Conservation (phyloP, 2,329 filamentous ascomycete species). For the Cladobotryum protrusum region DNA sequence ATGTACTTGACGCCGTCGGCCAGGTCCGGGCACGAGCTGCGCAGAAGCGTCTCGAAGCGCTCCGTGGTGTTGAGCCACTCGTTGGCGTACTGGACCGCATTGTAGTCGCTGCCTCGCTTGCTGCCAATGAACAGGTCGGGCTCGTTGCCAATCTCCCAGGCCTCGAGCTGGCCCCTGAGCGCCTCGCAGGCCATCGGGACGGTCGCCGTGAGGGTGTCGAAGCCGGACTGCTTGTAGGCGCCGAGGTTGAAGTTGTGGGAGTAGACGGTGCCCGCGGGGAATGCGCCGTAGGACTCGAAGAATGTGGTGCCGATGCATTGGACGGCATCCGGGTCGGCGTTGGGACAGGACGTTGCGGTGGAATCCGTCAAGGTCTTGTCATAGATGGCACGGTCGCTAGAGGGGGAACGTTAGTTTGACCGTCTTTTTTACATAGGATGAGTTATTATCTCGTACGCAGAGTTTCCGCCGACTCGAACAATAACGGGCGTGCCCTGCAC, state of each 20-base stretch:
- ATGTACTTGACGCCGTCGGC: conserved; percentile 12
- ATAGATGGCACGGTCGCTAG: conserved; percentile 19
- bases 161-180: conserved; percentile 16
- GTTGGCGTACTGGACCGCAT: conserved; percentile 11
- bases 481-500: conserved; percentile 14
- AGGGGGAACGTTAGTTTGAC: background rate
- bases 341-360: conserved; percentile 15
- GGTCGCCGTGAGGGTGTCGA: conserved; percentile 17
- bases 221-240: conserved; percentile 18
- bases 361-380: conserved; percentile 15
- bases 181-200: conserved; percentile 19
- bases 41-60: conserved; percentile 14
- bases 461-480: conserved; percentile 17
- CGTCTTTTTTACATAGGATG: too few species aligned
- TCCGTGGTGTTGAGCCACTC: conserved; percentile 17
- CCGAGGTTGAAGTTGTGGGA: conserved; percentile 20
- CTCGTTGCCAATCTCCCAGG: conserved; percentile 21
- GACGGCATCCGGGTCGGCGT: conserved; percentile 18
- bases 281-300: conserved; percentile 19
- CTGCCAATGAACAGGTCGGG: conserved; percentile 17
- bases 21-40: conserved; percentile 14
- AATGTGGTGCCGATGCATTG: conserved; percentile 20
- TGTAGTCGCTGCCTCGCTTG: conserved; percentile 14
- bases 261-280: conserved; percentile 16
- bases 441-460: conserved; percentile 12